phyloP scores from a whole-genome alignment of 2,329 filamentous ascomycete genomes.

The Aspergillus alliaceus region DNA sequence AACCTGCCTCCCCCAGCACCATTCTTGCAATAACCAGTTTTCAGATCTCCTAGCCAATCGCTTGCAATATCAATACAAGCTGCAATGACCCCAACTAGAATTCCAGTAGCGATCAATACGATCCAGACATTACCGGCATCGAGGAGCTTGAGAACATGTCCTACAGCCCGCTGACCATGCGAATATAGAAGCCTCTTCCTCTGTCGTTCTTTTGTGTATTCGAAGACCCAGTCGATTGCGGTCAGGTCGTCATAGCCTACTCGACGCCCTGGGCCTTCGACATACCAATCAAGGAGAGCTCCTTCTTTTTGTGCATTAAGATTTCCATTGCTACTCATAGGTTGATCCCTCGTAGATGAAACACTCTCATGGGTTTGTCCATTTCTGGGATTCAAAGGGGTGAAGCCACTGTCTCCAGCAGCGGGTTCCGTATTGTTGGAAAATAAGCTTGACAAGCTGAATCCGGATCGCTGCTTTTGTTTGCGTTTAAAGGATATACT shows the following conservation, averaged over 20 bases:
- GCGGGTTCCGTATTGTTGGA: slow-evolving; percentile 28
- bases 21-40: slow-evolving; percentile 81
- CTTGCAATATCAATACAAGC: slow-evolving; percentile 87
- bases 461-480: slow-evolving; percentile 39
- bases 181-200: slow-evolving; percentile 75
- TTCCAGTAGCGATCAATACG: slow-evolving; percentile 79
- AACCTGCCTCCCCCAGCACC: slow-evolving; percentile 78
- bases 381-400: slow-evolving; percentile 26
- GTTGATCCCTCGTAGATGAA: slow-evolving; percentile 24
- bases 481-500: slow-evolving; percentile 48
- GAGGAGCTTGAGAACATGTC: slow-evolving; percentile 69
- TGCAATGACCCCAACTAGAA: slow-evolving; percentile 80
- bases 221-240: slow-evolving; percentile 99
- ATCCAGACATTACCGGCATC: slow-evolving; percentile 93
- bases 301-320: slow-evolving; percentile 41
- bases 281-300: slow-evolving; percentile 71
- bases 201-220: slow-evolving; percentile 94
- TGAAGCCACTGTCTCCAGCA: slow-evolving; percentile 17
- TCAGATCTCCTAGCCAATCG: slow-evolving; percentile 91
- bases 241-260: slow-evolving; percentile 96
- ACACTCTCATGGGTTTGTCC: slow-evolving; percentile 27
- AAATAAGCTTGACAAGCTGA: slow-evolving; percentile 43
- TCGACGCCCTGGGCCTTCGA: slow-evolving; percentile 82
- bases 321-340: slow-evolving; percentile 24
- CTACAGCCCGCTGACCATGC: slow-evolving; percentile 67